Evolutionary conservation across 345 rosid species (phyloP).

Genomic region (Camelina neglecta): DNA sequence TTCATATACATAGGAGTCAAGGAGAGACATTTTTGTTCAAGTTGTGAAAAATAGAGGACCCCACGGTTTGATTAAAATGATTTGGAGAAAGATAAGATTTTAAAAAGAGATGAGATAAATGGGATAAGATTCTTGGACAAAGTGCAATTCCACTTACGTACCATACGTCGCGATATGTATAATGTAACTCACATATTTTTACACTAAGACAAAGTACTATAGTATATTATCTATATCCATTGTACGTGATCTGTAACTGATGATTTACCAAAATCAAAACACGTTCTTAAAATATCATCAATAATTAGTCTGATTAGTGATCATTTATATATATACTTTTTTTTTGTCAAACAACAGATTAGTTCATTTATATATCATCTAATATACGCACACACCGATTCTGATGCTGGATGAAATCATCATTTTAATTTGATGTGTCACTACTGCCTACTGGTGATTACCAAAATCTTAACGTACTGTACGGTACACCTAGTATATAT

Average conservation of each 20-base stretch:
- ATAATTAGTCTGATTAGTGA: not conserved
- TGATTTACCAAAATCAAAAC: slow-evolving; percentile 21
- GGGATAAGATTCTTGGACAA: slow-evolving; percentile 45
- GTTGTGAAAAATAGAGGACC: slow-evolving; percentile 26
- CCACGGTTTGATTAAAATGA: slow-evolving; percentile 27
- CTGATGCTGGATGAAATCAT: slow-evolving; percentile 22
- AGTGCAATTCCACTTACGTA: slow-evolving; percentile 40
- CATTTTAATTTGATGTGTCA: slow-evolving; percentile 17
- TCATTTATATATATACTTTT: too few species aligned
- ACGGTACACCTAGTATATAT: slow-evolving; percentile 9
- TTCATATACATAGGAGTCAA: too few species aligned
- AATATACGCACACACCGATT: not conserved
- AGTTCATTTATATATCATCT: not conserved
- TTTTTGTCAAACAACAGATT: too few species aligned
- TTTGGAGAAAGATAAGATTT: slow-evolving; percentile 34
- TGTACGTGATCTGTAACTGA: not conserved
- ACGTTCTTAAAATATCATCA: not conserved
- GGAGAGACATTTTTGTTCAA: not conserved
- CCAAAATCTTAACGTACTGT: slow-evolving; percentile 24
- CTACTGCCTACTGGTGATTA: slow-evolving; percentile 11
- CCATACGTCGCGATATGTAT: slow-evolving; percentile 5
- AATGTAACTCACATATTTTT: not conserved
- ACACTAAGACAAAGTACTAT: not conserved
- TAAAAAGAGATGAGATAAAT: slow-evolving; percentile 6
- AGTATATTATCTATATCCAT: too few species aligned